Percentiles rank a stretch among this genome's conserved stretches.
These are phyloP conservation scores for Huntiella decipiens DNA, from an alignment of 2,329 filamentous ascomycete genomes.

Conservation along the genomic window DNA sequence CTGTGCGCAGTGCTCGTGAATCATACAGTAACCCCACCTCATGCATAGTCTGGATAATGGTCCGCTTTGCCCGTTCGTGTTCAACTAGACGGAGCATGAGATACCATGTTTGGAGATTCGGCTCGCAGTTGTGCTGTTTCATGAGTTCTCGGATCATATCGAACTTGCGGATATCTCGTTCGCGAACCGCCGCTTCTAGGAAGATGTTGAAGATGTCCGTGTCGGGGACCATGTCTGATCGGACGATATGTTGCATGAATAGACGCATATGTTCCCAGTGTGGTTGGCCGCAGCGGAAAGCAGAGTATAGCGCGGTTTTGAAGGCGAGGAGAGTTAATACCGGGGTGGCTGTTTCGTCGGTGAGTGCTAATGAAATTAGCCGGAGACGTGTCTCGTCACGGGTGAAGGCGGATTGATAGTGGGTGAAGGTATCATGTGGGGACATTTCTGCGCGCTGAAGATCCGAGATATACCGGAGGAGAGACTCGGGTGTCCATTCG, in stretches of 20 bases:
- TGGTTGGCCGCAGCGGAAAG: slow-evolving; percentile 16
- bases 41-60: slow-evolving; percentile 28
- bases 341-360: slow-evolving; percentile 18
- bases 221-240: slow-evolving; percentile 23
- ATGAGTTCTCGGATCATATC: slow-evolving; percentile 23
- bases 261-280: slow-evolving; percentile 15
- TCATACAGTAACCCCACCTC: slow-evolving; percentile 24
- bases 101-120: slow-evolving; percentile 29
- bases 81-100: slow-evolving; percentile 34
- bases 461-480: slow-evolving; percentile 24
- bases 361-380: slow-evolving; percentile 22
- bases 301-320: slow-evolving; percentile 26
- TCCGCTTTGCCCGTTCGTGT: slow-evolving; percentile 33
- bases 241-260: slow-evolving; percentile 22
- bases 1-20: slow-evolving; percentile 18
- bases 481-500: slow-evolving; percentile 23
- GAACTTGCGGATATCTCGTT: slow-evolving; percentile 25
- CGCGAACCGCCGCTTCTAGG: slow-evolving; percentile 22
- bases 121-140: slow-evolving; percentile 20
- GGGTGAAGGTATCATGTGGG: slow-evolving; percentile 17
- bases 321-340: slow-evolving; percentile 23
- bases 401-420: slow-evolving; percentile 20
- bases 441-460: slow-evolving; percentile 23
- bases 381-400: slow-evolving; percentile 22
- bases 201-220: slow-evolving; percentile 30